These are phyloP conservation scores for Ceratocystis cubensis DNA, from an alignment of 2,329 filamentous ascomycete genomes.

Conservation along the genomic window DNA sequence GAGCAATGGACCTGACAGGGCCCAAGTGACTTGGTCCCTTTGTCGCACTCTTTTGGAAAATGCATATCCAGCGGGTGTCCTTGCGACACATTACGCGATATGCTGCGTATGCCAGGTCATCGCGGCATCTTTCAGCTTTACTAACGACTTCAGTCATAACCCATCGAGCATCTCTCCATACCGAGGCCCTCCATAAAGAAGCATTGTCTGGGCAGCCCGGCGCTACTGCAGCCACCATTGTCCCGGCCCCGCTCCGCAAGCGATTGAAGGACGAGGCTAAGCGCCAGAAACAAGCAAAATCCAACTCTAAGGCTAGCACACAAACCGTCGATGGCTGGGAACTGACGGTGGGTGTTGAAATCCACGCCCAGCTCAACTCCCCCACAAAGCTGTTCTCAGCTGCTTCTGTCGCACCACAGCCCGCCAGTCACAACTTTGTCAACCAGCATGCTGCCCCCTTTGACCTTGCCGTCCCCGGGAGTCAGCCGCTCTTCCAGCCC, in stretches of 20 bases:
- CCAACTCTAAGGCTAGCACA: constrained; percentile 33
- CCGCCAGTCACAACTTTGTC: constrained; percentile 33
- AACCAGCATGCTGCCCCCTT: constrained; percentile 85
- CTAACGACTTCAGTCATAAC: neutral
- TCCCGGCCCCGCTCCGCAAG: constrained; percentile 47
- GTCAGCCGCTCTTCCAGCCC: constrained; percentile 73
- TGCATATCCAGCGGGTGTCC: neutral
- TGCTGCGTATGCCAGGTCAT: neutral
- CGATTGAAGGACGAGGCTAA: constrained; percentile 60
- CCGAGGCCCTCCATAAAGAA: constrained; percentile 23
- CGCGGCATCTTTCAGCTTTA: neutral
- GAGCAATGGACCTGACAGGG: neutral
- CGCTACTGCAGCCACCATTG: constrained; percentile 22
- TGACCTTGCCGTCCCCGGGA: constrained; percentile 78
- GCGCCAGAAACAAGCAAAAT: constrained; percentile 48
- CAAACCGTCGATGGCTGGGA: constrained; percentile 64
- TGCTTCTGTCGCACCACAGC: constrained; percentile 42
- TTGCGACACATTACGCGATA: neutral
- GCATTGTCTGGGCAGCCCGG: constrained; percentile 18
- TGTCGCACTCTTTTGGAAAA: neutral
- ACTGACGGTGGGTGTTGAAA: constrained; percentile 89
- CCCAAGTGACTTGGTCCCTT: neutral
- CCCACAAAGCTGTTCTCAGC: constrained; percentile 77
- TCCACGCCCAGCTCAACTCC: constrained; percentile 92
- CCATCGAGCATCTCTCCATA: neutral